A percentile compares a stretch with the other conserved stretches of the same genome.
Conservation (phyloP, 305 asterid genomes). For the Fraxinus baroniana region DNA sequence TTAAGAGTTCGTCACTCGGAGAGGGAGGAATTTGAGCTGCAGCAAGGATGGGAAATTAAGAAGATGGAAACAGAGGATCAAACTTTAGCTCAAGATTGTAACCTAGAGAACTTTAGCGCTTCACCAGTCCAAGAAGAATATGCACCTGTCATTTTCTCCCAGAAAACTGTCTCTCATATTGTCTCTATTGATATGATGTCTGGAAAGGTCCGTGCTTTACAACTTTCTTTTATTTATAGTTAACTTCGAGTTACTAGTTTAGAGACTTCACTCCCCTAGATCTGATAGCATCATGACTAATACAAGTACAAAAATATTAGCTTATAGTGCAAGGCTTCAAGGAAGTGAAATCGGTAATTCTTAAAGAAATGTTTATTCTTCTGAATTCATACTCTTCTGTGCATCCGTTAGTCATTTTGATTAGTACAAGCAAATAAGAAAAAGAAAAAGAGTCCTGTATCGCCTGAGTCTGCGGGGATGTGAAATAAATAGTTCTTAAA, state of each 20-base stretch:
- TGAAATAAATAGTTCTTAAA: neutral
- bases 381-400: neutral
- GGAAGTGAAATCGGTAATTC: neutral
- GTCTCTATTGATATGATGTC: conserved; percentile 89
- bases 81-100: conserved; percentile 62
- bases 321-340: neutral
- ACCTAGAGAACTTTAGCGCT: conserved; percentile 58
- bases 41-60: conserved; percentile 73
- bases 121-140: conserved; percentile 78
- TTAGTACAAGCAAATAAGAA: neutral
- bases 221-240: neutral
- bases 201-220: conserved; percentile 52
- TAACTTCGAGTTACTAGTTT: neutral
- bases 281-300: neutral
- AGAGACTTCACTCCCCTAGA: conserved; percentile 3
- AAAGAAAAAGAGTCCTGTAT: neutral
- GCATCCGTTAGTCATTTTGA: neutral
- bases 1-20: conserved; percentile 60
- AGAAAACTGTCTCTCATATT: conserved; percentile 72
- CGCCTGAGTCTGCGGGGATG: neutral
- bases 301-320: neutral
- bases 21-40: conserved; percentile 60
- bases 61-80: conserved; percentile 76
- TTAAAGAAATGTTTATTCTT: neutral
- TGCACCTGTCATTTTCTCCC: conserved; percentile 80